Percentiles rank a stretch among this genome's conserved stretches.
Conservation (phyloP, 2,329 filamentous ascomycete species). For the Lasiodiplodia gonubiensis region DNA sequence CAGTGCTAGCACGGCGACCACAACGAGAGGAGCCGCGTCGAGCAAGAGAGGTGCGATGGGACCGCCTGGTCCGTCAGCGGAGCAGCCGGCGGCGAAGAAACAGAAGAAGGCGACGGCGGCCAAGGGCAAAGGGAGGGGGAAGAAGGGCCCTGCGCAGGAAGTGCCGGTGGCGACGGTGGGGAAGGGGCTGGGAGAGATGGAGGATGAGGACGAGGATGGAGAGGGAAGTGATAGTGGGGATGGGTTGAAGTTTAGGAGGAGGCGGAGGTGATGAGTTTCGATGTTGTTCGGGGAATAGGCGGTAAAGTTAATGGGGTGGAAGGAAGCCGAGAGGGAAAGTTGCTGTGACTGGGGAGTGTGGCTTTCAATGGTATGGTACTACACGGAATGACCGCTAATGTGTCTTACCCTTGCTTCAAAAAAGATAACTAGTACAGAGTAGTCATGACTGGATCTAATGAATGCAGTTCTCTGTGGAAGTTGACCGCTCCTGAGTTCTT, state of each 20-base stretch:
- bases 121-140: neutral
- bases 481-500: no score
- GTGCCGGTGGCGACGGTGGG: conserved; percentile 39
- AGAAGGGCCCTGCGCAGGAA: conserved; percentile 31
- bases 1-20: conserved; percentile 30
- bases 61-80: conserved; percentile 33
- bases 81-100: conserved; percentile 34
- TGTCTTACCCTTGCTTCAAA: no score
- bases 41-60: conserved; percentile 39
- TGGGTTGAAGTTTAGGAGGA: conserved; percentile 60
- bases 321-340: no score
- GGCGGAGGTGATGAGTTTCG: conserved; percentile 42
- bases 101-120: neutral
- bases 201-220: conserved; percentile 37
- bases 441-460: no score
- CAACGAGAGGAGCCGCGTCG: neutral
- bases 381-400: no score
- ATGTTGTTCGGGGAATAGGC: neutral
- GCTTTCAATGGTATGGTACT: no score
- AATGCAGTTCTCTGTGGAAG: no score
- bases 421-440: no score
- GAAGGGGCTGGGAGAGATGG: neutral
- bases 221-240: conserved; percentile 61
- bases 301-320: neutral
- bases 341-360: no score